These are phyloP conservation scores for Paramecium primaurelia DNA, from an alignment of 73 alveolate genomes.

Conservation along the genomic window DNA sequence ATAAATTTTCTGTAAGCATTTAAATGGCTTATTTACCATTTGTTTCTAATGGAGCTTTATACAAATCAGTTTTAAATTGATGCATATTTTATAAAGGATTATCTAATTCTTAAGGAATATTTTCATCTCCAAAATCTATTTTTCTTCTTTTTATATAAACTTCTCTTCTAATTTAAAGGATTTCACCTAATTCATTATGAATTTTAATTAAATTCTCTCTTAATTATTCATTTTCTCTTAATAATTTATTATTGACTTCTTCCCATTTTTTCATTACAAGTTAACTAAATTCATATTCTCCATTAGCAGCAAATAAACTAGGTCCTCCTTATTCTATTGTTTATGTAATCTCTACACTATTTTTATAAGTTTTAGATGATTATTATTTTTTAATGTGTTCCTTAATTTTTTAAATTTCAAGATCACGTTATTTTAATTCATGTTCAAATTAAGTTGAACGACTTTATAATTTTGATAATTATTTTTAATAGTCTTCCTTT, in stretches of 20 bases:
- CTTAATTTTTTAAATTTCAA: not conserved
- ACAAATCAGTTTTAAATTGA: slow-evolving; percentile 13
- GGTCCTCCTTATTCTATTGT: not conserved
- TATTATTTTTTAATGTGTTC: not conserved
- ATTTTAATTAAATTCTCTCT: not conserved
- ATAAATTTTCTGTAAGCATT: not conserved
- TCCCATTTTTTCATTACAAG: slow-evolving; percentile 6
- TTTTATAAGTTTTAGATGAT: not conserved
- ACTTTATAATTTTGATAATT: slow-evolving; percentile 12
- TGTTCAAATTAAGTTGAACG: not conserved
- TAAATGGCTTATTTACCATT: not conserved
- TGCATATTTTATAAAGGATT: not conserved
- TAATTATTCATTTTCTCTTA: not conserved
- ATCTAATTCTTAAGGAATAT: slow-evolving; percentile 13
- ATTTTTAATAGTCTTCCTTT: slow-evolving; percentile 15
- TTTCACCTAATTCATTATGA: slow-evolving; percentile 2
- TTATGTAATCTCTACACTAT: not conserved
- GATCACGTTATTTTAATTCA: not conserved
- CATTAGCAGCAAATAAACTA: not conserved
- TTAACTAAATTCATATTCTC: not conserved
- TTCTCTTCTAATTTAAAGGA: not conserved
- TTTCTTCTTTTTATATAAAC: not conserved
- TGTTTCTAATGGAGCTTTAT: not conserved
- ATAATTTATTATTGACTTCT: not conserved
- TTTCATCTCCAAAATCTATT: not conserved